phyloP scores from a whole-genome alignment of 306 rosid species.

The Ammopiptanthus mongolicus region DNA sequence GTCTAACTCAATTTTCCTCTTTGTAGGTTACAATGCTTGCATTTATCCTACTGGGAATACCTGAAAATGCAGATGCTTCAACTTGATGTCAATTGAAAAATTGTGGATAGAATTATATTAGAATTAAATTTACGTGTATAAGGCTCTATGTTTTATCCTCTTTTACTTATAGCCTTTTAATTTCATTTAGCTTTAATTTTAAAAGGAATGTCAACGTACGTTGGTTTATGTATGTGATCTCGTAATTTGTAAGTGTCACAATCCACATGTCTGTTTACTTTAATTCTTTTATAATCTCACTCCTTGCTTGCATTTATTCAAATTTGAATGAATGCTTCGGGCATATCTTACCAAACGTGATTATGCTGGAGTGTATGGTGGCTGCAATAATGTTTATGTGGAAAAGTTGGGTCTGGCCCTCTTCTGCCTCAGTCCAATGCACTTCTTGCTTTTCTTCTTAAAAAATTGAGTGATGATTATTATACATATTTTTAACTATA shows the following conservation, averaged over 20 bases:
- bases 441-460: too few relatives aligned
- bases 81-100: background rate
- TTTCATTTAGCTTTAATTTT: background rate
- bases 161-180: background rate
- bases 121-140: constrained; percentile 10
- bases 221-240: background rate
- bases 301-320: too few relatives aligned
- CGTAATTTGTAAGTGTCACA: background rate
- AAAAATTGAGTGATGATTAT: too few relatives aligned
- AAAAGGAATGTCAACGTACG: background rate
- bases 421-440: too few relatives aligned
- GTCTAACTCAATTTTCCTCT: background rate
- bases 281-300: too few relatives aligned
- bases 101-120: background rate
- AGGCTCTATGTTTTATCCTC: background rate
- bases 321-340: too few relatives aligned
- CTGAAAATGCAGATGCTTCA: background rate
- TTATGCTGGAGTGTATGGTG: too few relatives aligned
- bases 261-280: too few relatives aligned
- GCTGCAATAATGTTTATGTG: too few relatives aligned
- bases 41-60: constrained; percentile 47
- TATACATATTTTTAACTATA: too few relatives aligned
- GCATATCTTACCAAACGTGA: too few relatives aligned
- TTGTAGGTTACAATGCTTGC: constrained; percentile 69
- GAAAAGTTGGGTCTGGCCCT: too few relatives aligned